Evolutionary conservation across 805 yeast species (phyloP), one percentile per base, ranked within the genome.

Genomic region (Kuraishia piskuri): DNA sequence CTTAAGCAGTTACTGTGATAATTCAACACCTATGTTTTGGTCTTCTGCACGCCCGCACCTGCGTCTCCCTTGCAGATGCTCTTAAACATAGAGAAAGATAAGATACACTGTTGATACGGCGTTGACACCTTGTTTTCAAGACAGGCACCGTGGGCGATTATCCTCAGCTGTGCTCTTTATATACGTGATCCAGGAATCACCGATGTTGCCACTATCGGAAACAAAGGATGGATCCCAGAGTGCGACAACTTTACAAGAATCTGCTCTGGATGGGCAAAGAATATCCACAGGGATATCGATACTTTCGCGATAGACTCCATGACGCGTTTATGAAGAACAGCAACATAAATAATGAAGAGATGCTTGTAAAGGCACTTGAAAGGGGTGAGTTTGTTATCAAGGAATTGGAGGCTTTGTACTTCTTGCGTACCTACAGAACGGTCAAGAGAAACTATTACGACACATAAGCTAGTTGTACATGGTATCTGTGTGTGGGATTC

Each of bases 241-340:
- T 67, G 24, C 52, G 68, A 25, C 55, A 55, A 10, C 55, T 65
- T 45, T 67, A 62, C 59, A 64, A 63, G 54, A 59, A 56, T 47
- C 58, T 71, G 21, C 57, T 68, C 14, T 70, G 61, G 56, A 66
- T 69, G 22, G 73, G 68, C 8, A 61, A 59, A 48, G 71, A 68
- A 37, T 69, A 70, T 55, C 74, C 75, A 24, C 71, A 70, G n/a
- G 73, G 72, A 2, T 65, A 63, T 50, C 40, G n/a, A 12, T 63
- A 62, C 53, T 63, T 70, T 44, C 50, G 58, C 19, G n/a, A 40
- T 5, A 52, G 24, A 26, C 53, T 68, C 40, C 67, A 69, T 53
- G 21, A 46, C n/a, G 52, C 45, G 25, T 31, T 54, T 53, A 14
- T 69, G 65, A 50, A 58, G 56, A 24, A 54, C 40, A 21, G 61